Evolutionary conservation across 768 basidiomycete species (phyloP).

Genomic region (Agaricus sinodeliciosus): DNA sequence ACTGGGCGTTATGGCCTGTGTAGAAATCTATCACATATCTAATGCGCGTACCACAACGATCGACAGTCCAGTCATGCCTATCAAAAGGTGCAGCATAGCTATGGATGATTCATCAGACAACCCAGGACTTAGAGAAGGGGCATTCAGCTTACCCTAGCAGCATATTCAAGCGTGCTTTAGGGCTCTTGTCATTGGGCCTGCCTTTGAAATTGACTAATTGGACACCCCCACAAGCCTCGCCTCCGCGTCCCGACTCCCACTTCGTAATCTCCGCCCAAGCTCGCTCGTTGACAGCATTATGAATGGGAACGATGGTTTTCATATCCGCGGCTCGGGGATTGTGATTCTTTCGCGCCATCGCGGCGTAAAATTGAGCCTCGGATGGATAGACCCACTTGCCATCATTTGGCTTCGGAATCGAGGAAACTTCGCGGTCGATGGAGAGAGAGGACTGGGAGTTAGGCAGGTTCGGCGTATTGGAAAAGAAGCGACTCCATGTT

Average conservation of each 20-base stretch:
- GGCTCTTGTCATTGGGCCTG: constrained; percentile 69
- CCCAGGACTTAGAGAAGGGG: constrained; percentile 18
- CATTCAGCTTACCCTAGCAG: constrained; percentile 65
- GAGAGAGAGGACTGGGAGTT: constrained; percentile 39
- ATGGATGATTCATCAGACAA: constrained; percentile 11
- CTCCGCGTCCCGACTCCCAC: constrained; percentile 81
- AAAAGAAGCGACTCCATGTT: constrained; percentile 38
- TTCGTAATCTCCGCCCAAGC: constrained; percentile 78
- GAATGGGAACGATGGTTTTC: constrained; percentile 94
- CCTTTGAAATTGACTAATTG: constrained; percentile 91
- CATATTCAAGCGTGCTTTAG: constrained; percentile 75
- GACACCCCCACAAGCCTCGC: constrained; percentile 74
- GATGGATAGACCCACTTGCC: constrained; percentile 97
- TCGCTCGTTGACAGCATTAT: constrained; percentile 97
- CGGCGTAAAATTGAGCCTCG: constrained; percentile 97
- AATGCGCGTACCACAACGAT: constrained; percentile 82
- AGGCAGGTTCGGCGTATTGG: constrained; percentile 17
- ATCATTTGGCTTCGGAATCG: constrained; percentile 71
- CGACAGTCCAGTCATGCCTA: constrained; percentile 94
- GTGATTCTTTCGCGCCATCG: constrained; percentile 93
- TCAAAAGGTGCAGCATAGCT: constrained; percentile 96
- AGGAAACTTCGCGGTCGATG: constrained; percentile 72
- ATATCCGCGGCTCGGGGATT: constrained; percentile 85
- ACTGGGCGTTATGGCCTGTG: constrained; percentile 56
- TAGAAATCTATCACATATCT: constrained; percentile 99